Evolutionary conservation across 108 stramenopile species (phyloP), one percentile per base, ranked within the genome.

Genomic region (Aurantiochytrium sp.): DNA sequence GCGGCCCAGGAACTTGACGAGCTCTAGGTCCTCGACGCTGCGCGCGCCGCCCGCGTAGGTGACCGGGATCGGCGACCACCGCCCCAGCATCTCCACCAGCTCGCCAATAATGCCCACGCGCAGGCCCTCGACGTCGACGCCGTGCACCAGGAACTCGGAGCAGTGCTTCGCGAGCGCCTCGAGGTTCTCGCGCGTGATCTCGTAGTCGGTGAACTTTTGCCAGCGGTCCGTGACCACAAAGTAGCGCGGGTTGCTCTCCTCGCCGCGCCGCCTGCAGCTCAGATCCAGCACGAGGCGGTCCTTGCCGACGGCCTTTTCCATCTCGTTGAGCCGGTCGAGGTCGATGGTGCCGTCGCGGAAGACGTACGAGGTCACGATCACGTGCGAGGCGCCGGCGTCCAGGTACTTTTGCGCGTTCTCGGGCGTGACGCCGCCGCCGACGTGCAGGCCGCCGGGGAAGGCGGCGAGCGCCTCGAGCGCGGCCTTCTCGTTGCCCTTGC

Each of bases 11-110:
- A 88, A 85, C 69, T 96, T 92, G 6, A 99, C 97, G 31, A 93
- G 90, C 39, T 98, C 95, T 59, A 98, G 87, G 89, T 99, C 97
- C 8, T 94, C 94, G 31, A 99, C 68, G 2, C 88, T 91, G 85
- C 95, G 90, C 1, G 96, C 96, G 3, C 98, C 98, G n/a, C 98
- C 98, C 1, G 98, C 98, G 90, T 99, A 99, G 19, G 98, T 99
- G 4, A 98, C 97, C 19, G 96, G 95, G 12, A 98, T 90, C 34
- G 97, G 96, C 8, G 95, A 96, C 53, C 37, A 55, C n/a, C 68
- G 91, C 1, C 96, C 97, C 27, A 99, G 92, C 55, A 97, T 73
- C 12, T 55, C 88, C 39, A 99, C 98, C 37, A 99, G 90, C 89
- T 97, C 97, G 89, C 95, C 95, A 69, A 97, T 89, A 55, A 99